Percentiles rank a stretch among this genome's conserved stretches.
phyloP scores from a whole-genome alignment of 306 rosid species.

The Ormosia emarginata region DNA sequence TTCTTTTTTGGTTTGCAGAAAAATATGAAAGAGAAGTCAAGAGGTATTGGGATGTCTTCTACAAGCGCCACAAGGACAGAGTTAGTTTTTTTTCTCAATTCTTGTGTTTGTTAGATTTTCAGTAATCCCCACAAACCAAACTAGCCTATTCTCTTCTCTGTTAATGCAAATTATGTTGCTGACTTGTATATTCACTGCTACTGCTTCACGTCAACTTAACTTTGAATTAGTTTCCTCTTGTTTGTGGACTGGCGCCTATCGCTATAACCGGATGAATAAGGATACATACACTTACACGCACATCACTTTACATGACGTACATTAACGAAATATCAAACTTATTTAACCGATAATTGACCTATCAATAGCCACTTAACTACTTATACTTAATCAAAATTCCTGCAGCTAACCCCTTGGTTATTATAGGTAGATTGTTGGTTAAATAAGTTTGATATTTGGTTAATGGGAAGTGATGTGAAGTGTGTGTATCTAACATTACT shows the following conservation, averaged over 20 bases:
- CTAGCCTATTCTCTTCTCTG: neutral
- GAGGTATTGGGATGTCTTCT: conserved; percentile 92
- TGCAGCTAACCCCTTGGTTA: too few species aligned
- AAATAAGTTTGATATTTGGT: too few species aligned
- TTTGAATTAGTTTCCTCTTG: neutral
- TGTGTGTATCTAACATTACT: too few species aligned
- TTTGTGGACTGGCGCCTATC: neutral
- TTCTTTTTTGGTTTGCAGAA: conserved; percentile 37
- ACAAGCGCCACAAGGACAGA: conserved; percentile 79
- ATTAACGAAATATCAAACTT: too few species aligned
- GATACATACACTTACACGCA: too few species aligned
- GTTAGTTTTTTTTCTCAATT: conserved; percentile 34
- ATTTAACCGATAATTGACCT: too few species aligned
- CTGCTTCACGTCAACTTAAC: neutral
- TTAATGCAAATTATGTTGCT: conserved; percentile 10
- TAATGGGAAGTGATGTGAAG: too few species aligned
- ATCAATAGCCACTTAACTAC: too few species aligned
- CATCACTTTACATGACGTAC: too few species aligned
- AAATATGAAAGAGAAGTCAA: conserved; percentile 91
- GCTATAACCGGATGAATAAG: neutral
- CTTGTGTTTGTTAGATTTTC: neutral
- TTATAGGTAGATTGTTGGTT: too few species aligned
- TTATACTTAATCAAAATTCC: too few species aligned
- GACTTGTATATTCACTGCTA: neutral
- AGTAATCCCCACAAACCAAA: neutral